Evolutionary conservation across 148 eudicot genomes (phyloP), one percentile per base, ranked within the genome.

Genomic region (Agrostemma githago): DNA sequence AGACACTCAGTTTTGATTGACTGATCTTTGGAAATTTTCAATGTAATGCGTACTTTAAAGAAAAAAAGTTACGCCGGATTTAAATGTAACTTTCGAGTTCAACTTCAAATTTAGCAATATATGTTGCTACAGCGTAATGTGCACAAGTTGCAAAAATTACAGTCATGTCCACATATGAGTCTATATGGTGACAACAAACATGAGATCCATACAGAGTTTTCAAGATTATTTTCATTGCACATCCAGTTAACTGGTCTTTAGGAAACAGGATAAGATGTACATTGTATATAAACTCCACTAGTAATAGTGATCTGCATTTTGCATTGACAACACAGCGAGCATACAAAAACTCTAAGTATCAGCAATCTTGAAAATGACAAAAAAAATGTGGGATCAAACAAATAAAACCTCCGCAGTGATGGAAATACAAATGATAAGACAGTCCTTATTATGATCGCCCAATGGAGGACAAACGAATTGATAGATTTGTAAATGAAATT

Each of bases 361-460:
- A 64, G 44, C 41, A 40, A 65, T 65, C 68, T 65, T 65, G 68
- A 65, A 16, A 8, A 38, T 5, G 68, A 39, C 44, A 40, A 38
- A 19, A 15, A 26, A 26, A 12, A 15, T 39, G 46, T 41, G 20
- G 68, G 10, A 3, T 2, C 7, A 40, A 41, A 41, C 51, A 66
- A 41, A 40, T 7, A 66, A 66, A 66, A 1, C 53, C 41, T 66
- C 51, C 16, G 26, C 46, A 6, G 9, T 40, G 42, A 39, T 40
- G 16, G 68, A 41, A 66, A n/a, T 1, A 66, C 26, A 65, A 39
- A 38, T 38, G n/a, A 65, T 26, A 14, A 39, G 68, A 8, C 6
- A 4, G 44, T 39, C 8, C 46, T 65, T 15, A 15, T 38, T 65
- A 41, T 39, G 44, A 39, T 65, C 44, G 68, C 68, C 46, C 43